These are phyloP conservation scores for Leptosphaerulina australis DNA, from an alignment of 2,329 filamentous ascomycete genomes.

Conservation along the genomic window DNA sequence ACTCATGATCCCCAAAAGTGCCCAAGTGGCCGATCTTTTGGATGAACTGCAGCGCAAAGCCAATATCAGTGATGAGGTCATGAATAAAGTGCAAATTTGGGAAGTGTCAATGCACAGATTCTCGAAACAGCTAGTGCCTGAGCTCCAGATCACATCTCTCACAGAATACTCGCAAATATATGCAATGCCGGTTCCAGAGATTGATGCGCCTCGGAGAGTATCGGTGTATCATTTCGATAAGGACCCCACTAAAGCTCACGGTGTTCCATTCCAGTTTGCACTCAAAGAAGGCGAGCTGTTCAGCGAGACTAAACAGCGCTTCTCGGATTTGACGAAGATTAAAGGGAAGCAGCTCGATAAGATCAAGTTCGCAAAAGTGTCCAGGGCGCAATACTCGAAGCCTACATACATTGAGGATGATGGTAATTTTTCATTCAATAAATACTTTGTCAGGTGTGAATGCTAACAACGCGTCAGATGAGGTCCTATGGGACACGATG, in stretches of 20 bases:
- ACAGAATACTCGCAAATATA: slow-evolving; percentile 85
- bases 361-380: slow-evolving; percentile 87
- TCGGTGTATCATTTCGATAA: slow-evolving; percentile 91
- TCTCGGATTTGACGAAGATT: slow-evolving; percentile 89
- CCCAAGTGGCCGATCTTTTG: slow-evolving; percentile 78
- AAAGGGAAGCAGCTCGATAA: slow-evolving; percentile 99
- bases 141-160: slow-evolving; percentile 77
- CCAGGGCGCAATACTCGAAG: slow-evolving; percentile 71
- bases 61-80: slow-evolving; percentile 76
- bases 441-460: too few relatives aligned
- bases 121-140: slow-evolving; percentile 74
- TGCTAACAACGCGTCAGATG: slow-evolving; percentile 45
- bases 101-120: slow-evolving; percentile 84
- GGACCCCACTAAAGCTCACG: slow-evolving; percentile 82
- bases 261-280: slow-evolving; percentile 89
- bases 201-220: slow-evolving; percentile 70
- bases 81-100: slow-evolving; percentile 76
- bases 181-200: slow-evolving; percentile 79
- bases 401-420: slow-evolving; percentile 79
- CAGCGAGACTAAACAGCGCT: slow-evolving; percentile 88
- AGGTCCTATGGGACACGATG: slow-evolving; percentile 54
- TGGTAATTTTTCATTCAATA: slow-evolving; percentile 63
- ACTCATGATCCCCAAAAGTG: slow-evolving; percentile 85
- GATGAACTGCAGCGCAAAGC: slow-evolving; percentile 79
- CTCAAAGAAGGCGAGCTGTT: slow-evolving; percentile 86